Conservation (phyloP, 1,139 yeast species). For the Blastobotrys aristatus region DNA sequence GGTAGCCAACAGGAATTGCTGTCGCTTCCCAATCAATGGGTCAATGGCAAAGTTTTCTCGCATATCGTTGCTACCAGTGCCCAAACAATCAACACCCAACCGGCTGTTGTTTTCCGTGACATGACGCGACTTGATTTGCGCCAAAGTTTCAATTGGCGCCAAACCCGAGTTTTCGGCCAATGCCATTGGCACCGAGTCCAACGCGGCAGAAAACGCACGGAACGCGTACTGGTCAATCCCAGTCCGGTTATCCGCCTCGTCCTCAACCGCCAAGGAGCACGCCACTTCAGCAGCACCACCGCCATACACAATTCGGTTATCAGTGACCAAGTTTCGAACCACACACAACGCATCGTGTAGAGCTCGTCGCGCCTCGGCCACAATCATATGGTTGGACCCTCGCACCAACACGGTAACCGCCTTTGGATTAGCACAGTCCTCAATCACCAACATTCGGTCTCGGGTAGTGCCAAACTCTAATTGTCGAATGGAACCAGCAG, state of each 20-base stretch:
- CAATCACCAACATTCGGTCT: conserved; percentile 93
- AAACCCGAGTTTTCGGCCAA: conserved; percentile 96
- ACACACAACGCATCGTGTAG: conserved; percentile 96
- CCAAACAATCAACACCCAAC: conserved; percentile 92
- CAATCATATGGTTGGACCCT: conserved; percentile 97
- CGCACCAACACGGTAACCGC: conserved; percentile 93
- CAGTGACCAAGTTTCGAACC: conserved; percentile 89
- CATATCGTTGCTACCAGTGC: conserved; percentile 78
- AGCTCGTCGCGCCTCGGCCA: conserved; percentile 94
- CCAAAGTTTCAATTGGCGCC: conserved; percentile 85
- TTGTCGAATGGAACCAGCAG: conserved; percentile 80
- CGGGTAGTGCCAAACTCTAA: conserved; percentile 94
- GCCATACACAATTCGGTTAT: conserved; percentile 91
- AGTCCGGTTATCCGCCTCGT: conserved; percentile 85
- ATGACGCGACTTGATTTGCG: conserved; percentile 80
- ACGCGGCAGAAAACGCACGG: conserved; percentile 87
- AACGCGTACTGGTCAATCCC: conserved; percentile 98
- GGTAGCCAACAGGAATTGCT: conserved; percentile 90
- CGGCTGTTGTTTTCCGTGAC: conserved; percentile 63
- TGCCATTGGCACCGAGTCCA: conserved; percentile 90
- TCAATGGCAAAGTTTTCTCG: conserved; percentile 91
- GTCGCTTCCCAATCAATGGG: conserved; percentile 95
- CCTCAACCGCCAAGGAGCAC: conserved; percentile 85
- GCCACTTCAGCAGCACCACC: conserved; percentile 98
- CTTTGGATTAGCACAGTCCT: conserved; percentile 79